These are phyloP conservation scores for Xylaria sp. DNA, from an alignment of 2,329 filamentous ascomycete species.

Conservation along the genomic window DNA sequence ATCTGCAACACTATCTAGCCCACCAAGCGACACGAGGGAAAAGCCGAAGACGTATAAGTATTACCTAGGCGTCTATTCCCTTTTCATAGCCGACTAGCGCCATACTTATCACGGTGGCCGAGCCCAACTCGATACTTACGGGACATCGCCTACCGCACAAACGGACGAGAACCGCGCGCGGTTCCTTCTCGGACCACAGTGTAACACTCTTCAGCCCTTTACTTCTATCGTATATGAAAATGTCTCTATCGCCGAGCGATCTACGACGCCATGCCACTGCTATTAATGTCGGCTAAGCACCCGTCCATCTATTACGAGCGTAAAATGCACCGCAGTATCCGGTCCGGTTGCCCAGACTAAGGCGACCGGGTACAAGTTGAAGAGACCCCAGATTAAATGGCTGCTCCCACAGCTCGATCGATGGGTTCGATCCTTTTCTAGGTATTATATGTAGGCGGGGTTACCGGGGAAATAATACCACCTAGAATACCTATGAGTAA, in stretches of 20 bases:
- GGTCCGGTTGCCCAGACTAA: constrained; percentile 20
- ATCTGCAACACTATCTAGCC: constrained; percentile 26
- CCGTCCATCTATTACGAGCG: constrained; percentile 12
- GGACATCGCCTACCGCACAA: constrained; percentile 14
- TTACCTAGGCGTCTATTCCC: not conserved
- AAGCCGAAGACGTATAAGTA: not conserved
- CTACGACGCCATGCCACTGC: constrained; percentile 23
- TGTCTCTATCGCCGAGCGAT: constrained; percentile 30
- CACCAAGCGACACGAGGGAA: constrained; percentile 18
- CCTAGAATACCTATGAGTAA: not conserved
- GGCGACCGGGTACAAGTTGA: not conserved
- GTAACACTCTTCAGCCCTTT: constrained; percentile 27
- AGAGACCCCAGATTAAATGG: not conserved
- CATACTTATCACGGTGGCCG: constrained; percentile 17
- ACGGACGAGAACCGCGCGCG: constrained; percentile 10
- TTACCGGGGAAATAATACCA: not conserved
- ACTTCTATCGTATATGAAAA: constrained; percentile 20
- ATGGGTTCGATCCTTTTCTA: not conserved
- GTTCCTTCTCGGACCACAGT: constrained; percentile 25
- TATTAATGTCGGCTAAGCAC: constrained; percentile 19
- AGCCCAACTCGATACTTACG: constrained; percentile 8
- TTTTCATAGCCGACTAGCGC: constrained; percentile 8
- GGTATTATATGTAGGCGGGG: not conserved
- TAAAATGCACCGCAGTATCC: constrained; percentile 11
- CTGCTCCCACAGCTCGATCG: not conserved